Conservation (phyloP, 805 yeast genomes). For the Candida pseudofarinosa region DNA sequence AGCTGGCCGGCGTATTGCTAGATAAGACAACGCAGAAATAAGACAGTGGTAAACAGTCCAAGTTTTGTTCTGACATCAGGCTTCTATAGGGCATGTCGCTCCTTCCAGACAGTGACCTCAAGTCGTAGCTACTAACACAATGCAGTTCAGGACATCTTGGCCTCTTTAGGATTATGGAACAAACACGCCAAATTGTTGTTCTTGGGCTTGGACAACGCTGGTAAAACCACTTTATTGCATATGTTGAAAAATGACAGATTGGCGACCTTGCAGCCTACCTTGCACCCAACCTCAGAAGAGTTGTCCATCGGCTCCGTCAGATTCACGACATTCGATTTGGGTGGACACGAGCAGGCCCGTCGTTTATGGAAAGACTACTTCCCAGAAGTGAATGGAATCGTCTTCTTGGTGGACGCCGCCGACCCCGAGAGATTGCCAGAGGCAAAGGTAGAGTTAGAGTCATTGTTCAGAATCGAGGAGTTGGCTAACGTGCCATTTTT, state of each 20-base stretch:
- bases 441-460: constrained; percentile 91
- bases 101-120: background rate
- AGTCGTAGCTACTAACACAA: constrained; percentile 7
- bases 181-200: constrained; percentile 46
- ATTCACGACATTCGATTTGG: constrained; percentile 96
- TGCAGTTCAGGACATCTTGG: constrained; percentile 42
- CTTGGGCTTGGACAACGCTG: constrained; percentile 46
- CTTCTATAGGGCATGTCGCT: background rate
- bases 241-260: constrained; percentile 82
- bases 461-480: constrained; percentile 89
- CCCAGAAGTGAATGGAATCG: constrained; percentile 98
- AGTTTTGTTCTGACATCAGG: no score
- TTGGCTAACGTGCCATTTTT: constrained; percentile 86
- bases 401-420: constrained; percentile 93
- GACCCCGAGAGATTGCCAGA: constrained; percentile 94
- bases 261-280: constrained; percentile 96
- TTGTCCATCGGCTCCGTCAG: constrained; percentile 93
- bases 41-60: background rate
- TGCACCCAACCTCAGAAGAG: constrained; percentile 98
- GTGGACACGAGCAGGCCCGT: constrained; percentile 98
- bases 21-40: background rate
- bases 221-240: constrained; percentile 44
- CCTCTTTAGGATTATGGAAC: constrained; percentile 46
- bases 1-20: background rate
- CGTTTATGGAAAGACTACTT: constrained; percentile 99